These are phyloP conservation scores for Annulohypoxylon bovei DNA, from an alignment of 495 filamentous ascomycete genomes.

Conservation along the genomic window DNA sequence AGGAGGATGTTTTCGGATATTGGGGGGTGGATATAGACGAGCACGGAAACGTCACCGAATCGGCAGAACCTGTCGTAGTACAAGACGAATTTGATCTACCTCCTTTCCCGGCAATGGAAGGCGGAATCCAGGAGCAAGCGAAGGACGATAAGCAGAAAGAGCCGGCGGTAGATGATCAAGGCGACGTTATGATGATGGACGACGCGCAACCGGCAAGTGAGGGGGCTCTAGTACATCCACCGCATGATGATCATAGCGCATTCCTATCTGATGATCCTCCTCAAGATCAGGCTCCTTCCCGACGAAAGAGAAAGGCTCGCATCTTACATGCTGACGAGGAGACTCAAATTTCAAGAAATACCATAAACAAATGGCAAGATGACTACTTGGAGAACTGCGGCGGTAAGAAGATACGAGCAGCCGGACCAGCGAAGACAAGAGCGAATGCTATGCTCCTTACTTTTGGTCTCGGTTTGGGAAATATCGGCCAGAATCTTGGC, in stretches of 20 bases:
- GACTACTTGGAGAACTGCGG: constrained; percentile 64
- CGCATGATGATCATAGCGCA: constrained; percentile 16
- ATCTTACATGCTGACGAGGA: constrained; percentile 51
- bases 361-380: constrained; percentile 66
- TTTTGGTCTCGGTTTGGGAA: constrained; percentile 55
- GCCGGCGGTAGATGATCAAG: constrained; percentile 30
- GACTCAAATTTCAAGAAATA: constrained; percentile 62
- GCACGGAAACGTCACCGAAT: constrained; percentile 52
- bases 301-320: constrained; percentile 41
- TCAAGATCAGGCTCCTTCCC: constrained; percentile 35
- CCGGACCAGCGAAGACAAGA: constrained; percentile 50
- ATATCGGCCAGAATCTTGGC: constrained; percentile 47
- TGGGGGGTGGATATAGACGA: constrained; percentile 57
- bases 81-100: constrained; percentile 53
- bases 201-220: constrained; percentile 45
- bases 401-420: constrained; percentile 30
- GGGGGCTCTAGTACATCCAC: constrained; percentile 40
- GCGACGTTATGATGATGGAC: constrained; percentile 46
- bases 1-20: constrained; percentile 48
- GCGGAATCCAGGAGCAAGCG: constrained; percentile 9
- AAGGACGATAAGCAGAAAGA: constrained; percentile 22
- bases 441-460: constrained; percentile 56
- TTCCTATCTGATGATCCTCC: constrained; percentile 33
- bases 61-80: constrained; percentile 18
- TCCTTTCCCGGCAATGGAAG: constrained; percentile 37